Evolutionary conservation across 352 stramenopile genomes (phyloP).

Genomic region (Phytopythium ostracodes): DNA sequence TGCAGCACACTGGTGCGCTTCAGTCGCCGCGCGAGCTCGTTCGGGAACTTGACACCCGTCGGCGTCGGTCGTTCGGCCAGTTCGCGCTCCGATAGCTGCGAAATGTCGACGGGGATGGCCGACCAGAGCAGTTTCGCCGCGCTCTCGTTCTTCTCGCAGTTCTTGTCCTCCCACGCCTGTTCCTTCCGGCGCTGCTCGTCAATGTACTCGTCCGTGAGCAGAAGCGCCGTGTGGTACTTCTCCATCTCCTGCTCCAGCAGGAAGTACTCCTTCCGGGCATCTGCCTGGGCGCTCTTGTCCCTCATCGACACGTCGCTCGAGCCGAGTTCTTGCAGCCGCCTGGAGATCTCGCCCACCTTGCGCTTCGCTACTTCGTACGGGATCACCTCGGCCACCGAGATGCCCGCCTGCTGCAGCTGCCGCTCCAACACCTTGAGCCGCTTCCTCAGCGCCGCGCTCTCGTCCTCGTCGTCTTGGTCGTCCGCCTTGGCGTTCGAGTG

Average conservation of each 20-base stretch:
- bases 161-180: slow-evolving; percentile 65
- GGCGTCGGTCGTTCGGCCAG: slow-evolving; percentile 50
- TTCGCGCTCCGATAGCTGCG: slow-evolving; percentile 71
- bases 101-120: slow-evolving; percentile 80
- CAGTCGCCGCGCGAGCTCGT: slow-evolving; percentile 71
- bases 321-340: slow-evolving; percentile 82
- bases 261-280: slow-evolving; percentile 82
- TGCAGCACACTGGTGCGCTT: slow-evolving; percentile 89
- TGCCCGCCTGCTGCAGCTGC: slow-evolving; percentile 68
- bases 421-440: slow-evolving; percentile 71
- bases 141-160: slow-evolving; percentile 41
- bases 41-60: slow-evolving; percentile 55
- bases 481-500: slow-evolving; percentile 16
- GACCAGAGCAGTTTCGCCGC: slow-evolving; percentile 58
- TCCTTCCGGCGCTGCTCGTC: slow-evolving; percentile 69
- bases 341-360: slow-evolving; percentile 76
- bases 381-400: slow-evolving; percentile 86
- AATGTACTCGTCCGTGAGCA: slow-evolving; percentile 88
- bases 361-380: slow-evolving; percentile 80
- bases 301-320: slow-evolving; percentile 54
- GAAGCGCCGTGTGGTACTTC: slow-evolving; percentile 87
- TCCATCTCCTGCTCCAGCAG: slow-evolving; percentile 90
- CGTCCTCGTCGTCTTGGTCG: slow-evolving; percentile 27
- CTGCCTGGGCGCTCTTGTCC: slow-evolving; percentile 37
- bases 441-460: slow-evolving; percentile 52